These are phyloP conservation scores for Dryas integrifolia DNA, from an alignment of 331 rosid species.

Conservation along the genomic window DNA sequence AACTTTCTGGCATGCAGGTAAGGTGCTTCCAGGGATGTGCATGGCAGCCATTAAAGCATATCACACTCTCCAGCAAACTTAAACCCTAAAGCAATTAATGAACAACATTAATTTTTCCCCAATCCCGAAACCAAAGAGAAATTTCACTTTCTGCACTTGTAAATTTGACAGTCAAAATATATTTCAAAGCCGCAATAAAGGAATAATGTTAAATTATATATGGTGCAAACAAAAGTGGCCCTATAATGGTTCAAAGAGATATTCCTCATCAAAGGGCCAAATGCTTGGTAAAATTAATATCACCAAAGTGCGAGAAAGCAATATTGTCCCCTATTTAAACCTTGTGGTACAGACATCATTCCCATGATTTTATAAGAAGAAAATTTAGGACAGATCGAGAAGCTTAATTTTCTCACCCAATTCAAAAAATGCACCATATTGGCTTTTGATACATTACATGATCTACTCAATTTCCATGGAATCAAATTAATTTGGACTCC, in stretches of 20 bases:
- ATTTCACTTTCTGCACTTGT: background rate
- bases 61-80: constrained; percentile 3
- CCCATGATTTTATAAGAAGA: background rate
- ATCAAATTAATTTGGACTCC: too few relatives aligned
- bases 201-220: too few relatives aligned
- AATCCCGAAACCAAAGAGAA: background rate
- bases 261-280: background rate
- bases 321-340: too few relatives aligned
- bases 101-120: background rate
- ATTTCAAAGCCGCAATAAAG: background rate
- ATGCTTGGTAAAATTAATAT: background rate
- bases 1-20: background rate
- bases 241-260: background rate
- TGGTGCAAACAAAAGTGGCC: background rate
- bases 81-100: background rate
- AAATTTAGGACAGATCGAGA: background rate
- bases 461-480: background rate
- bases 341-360: too few relatives aligned
- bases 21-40: constrained; percentile 6
- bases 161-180: background rate
- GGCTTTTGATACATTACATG: background rate
- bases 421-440: background rate
- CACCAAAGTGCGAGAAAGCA: background rate
- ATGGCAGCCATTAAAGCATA: constrained; percentile 1
- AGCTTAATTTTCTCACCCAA: background rate